Percentiles rank a stretch among this genome's conserved stretches.
Conservation (phyloP, 2,329 filamentous ascomycete species). For the Paecilomyces niveus region DNA sequence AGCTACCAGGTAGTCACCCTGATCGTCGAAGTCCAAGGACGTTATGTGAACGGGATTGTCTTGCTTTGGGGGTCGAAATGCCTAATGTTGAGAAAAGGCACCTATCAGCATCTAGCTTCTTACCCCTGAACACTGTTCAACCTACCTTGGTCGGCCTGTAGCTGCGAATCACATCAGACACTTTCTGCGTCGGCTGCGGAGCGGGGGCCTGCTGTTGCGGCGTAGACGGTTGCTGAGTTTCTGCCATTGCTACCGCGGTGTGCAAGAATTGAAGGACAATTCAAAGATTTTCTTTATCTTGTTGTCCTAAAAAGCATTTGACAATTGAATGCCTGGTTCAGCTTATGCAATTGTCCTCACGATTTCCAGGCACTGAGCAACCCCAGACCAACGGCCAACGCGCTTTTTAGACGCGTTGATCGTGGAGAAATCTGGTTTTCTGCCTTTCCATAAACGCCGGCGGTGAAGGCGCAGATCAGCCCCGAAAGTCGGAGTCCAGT, state of each 20-base stretch:
- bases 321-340: neutral
- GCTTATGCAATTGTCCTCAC: neutral
- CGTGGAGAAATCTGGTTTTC: neutral
- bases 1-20: slow-evolving; percentile 84
- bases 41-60: slow-evolving; percentile 57
- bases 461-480: slow-evolving; percentile 11
- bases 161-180: slow-evolving; percentile 68
- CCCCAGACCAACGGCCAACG: neutral
- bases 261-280: neutral
- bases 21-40: slow-evolving; percentile 94
- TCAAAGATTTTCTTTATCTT: neutral
- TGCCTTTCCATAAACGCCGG: neutral
- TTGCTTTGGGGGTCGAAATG: slow-evolving; percentile 29
- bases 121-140: neutral
- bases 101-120: slow-evolving; percentile 3
- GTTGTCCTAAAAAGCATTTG: neutral
- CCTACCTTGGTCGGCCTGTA: slow-evolving; percentile 75
- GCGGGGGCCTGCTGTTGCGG: slow-evolving; percentile 14
- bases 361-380: neutral
- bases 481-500: slow-evolving; percentile 11
- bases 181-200: slow-evolving; percentile 49
- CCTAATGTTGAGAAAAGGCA: slow-evolving; percentile 12
- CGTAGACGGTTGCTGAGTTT: slow-evolving; percentile 13
- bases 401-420: neutral
- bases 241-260: slow-evolving; percentile 11